Conservation (phyloP, 805 yeast genomes). For the Yamadazyma akitaensis region DNA sequence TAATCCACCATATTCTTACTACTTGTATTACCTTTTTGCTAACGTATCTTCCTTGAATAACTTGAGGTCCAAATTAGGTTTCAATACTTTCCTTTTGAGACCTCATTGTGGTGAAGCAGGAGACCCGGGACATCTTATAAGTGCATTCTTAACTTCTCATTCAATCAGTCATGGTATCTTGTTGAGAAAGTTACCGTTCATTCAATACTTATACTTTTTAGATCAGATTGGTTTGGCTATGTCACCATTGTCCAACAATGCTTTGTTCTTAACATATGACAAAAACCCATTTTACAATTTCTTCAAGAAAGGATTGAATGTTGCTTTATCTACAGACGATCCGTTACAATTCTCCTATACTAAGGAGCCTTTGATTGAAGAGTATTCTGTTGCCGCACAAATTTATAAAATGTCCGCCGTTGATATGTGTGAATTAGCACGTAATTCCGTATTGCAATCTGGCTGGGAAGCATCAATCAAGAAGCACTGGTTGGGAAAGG, state of each 20-base stretch:
- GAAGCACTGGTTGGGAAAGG: slow-evolving; percentile 86
- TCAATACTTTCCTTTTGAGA: slow-evolving; percentile 87
- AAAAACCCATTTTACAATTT: slow-evolving; percentile 92
- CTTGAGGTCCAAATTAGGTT: slow-evolving; percentile 71
- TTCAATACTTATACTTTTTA: slow-evolving; percentile 87
- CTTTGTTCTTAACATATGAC: slow-evolving; percentile 90
- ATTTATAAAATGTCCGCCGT: slow-evolving; percentile 91
- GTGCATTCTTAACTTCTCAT: slow-evolving; percentile 85
- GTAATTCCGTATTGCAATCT: slow-evolving; percentile 86
- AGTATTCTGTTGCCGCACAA: slow-evolving; percentile 97
- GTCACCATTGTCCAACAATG: slow-evolving; percentile 97
- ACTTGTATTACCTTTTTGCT: slow-evolving; percentile 83
- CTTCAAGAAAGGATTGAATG: slow-evolving; percentile 91
- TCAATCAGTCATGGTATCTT: slow-evolving; percentile 95
- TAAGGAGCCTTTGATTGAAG: slow-evolving; percentile 95
- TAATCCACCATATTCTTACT: slow-evolving; percentile 98
- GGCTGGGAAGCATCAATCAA: slow-evolving; percentile 90
- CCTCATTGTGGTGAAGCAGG: slow-evolving; percentile 99
- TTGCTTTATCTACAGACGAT: slow-evolving; percentile 93
- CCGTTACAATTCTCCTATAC: slow-evolving; percentile 97
- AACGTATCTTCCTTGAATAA: slow-evolving; percentile 83
- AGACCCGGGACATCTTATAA: slow-evolving; percentile 93
- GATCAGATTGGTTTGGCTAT: slow-evolving; percentile 97
- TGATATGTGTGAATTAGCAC: slow-evolving; percentile 96
- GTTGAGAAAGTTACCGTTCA: slow-evolving; percentile 88